Conservation (phyloP, 192 early-diverging fungal species). For the Entomortierella lignicola region DNA sequence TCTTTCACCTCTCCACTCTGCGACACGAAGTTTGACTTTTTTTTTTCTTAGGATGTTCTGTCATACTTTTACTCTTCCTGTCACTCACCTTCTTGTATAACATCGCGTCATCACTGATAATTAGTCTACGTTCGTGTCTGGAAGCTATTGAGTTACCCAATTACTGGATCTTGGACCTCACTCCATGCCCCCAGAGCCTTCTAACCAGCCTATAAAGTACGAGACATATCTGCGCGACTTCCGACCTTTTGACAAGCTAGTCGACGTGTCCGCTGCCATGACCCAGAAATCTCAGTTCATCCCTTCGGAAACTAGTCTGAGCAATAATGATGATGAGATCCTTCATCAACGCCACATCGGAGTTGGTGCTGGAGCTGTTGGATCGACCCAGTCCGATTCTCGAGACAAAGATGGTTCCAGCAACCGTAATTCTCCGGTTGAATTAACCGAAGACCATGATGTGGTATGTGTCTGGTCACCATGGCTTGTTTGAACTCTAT, state of each 20-base stretch:
- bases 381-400: conserved; percentile 10
- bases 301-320: conserved; percentile 16
- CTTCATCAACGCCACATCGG: conserved; percentile 37
- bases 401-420: conserved; percentile 24
- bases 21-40: neutral
- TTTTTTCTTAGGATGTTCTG: conserved; percentile 13
- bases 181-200: conserved; percentile 36
- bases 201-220: conserved; percentile 13
- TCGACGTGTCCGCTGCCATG: conserved; percentile 23
- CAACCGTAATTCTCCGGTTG: conserved; percentile 16
- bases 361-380: conserved; percentile 22
- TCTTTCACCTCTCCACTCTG: too few relatives aligned
- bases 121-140: neutral
- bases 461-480: conserved; percentile 17
- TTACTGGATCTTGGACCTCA: conserved; percentile 2
- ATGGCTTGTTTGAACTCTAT: neutral
- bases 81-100: neutral
- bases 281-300: conserved; percentile 34
- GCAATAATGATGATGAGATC: conserved; percentile 37
- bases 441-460: conserved; percentile 31
- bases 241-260: conserved; percentile 15
- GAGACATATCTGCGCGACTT: conserved; percentile 24
- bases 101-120: conserved; percentile 1
- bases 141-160: neutral
- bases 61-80: neutral